Percentiles rank a stretch among this genome's conserved stretches.
Evolutionary conservation across 306 rosid genomes (phyloP).

Genomic region (Cercis canadensis): DNA sequence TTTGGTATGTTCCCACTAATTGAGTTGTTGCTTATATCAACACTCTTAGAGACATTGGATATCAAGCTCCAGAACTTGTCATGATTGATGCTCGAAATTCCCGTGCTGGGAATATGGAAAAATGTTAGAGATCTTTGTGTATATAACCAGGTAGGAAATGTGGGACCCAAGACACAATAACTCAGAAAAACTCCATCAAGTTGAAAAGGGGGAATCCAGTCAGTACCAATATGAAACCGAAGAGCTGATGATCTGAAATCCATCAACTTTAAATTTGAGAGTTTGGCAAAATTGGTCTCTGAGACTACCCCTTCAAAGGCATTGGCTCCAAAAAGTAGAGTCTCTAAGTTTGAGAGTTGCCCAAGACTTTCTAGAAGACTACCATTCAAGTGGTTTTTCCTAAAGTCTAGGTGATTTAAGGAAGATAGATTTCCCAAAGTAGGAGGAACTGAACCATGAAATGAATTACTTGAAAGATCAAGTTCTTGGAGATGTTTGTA

Average conservation of each 20-base stretch:
- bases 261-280: too few species aligned
- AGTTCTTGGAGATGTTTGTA: background rate
- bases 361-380: background rate
- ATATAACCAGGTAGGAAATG: slow-evolving; percentile 35
- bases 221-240: slow-evolving; percentile 2
- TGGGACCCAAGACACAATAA: slow-evolving; percentile 4
- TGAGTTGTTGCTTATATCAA: slow-evolving; percentile 20
- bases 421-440: slow-evolving; percentile 6
- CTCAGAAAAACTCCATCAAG: background rate
- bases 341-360: too few species aligned
- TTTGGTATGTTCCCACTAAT: slow-evolving; percentile 18
- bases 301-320: too few species aligned
- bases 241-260: background rate
- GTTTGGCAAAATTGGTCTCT: too few species aligned
- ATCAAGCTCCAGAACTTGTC: slow-evolving; percentile 30
- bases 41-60: background rate
- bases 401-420: background rate
- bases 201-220: slow-evolving; percentile 31
- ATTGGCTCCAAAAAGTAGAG: too few species aligned
- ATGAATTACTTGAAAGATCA: background rate
- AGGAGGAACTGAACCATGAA: background rate
- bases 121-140: background rate
- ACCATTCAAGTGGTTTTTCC: background rate
- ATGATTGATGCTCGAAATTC: slow-evolving; percentile 1
- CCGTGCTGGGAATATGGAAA: background rate